Percentiles rank a stretch among this genome's conserved stretches.
Evolutionary conservation across 106 monocot genomes (phyloP).

Genomic region (Allium sativum): DNA sequence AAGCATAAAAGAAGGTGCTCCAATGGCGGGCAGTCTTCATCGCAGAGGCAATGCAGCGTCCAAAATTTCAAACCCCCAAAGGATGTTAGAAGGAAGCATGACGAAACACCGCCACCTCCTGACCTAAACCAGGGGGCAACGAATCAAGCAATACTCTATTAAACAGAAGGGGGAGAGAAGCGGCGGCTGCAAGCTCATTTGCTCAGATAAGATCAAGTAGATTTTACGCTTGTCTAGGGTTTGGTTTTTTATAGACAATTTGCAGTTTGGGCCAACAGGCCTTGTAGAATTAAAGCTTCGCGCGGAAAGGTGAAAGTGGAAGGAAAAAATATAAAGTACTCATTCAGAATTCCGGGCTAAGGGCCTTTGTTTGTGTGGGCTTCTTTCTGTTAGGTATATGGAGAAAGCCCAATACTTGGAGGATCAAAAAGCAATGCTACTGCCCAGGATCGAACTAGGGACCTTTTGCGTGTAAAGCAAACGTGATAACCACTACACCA

Average conservation of each 20-base stretch:
- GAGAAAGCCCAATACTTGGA: too few species aligned
- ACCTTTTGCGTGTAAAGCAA: slow-evolving; percentile 17
- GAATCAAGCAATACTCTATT: background rate
- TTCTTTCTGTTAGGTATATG: too few species aligned
- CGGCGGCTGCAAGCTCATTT: background rate
- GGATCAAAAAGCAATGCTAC: background rate
- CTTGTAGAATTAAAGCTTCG: too few species aligned
- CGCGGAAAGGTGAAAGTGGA: too few species aligned
- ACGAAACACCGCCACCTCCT: background rate
- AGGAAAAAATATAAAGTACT: too few species aligned
- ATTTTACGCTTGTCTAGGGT: background rate
- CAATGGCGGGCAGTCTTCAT: slow-evolving; percentile 5
- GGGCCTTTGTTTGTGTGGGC: too few species aligned
- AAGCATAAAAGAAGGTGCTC: background rate
- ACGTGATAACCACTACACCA: slow-evolving; percentile 22
- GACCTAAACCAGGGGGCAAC: background rate
- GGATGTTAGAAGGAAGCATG: background rate
- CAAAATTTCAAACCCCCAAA: background rate
- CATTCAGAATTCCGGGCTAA: too few species aligned
- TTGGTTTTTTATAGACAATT: background rate
- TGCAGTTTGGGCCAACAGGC: too few species aligned
- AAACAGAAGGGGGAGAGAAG: background rate
- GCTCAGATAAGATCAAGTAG: slow-evolving; percentile 8
- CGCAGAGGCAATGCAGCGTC: background rate
- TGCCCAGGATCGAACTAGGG: slow-evolving; percentile 19